Evolutionary conservation across 441 rosid genomes (phyloP), one percentile per base, ranked within the genome.

Genomic region (Adansonia rubrostipa): DNA sequence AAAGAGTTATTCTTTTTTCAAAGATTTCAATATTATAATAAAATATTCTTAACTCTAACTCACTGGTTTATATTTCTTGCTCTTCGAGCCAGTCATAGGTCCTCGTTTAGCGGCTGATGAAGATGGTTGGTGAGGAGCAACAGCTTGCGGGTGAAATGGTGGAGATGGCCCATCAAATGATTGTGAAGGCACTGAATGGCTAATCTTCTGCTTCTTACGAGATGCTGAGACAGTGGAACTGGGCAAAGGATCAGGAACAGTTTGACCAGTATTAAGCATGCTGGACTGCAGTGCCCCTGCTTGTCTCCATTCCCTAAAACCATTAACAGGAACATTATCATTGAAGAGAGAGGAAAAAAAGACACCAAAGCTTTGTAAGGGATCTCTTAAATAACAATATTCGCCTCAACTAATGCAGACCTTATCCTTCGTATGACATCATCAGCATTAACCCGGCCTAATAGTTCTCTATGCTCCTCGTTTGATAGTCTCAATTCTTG

Each of bases 391-490:
- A 78, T n/a, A 75, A 58, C 68, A 63, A 63, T 15, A 20, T 65
- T 60, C 15, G 51, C 13, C 45, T 66, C 75, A 45, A 57, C 14
- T 68, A 71, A 36, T 74, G 48, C 84, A 77, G 77, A 77, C 94
- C 91, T 89, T 87, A 91, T 88, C 80, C 88, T 87, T 11, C 77
- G 77, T 58, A 91, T 88, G 20, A 82, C 83, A 63, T 91, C 91
- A 75, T 91, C 94, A 0, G 85, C 84, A 71, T 91, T 91, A 53
- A 89, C 94, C 81, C 86, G 85, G 22, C 84, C 85, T 24, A 91
- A 80, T 79, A 91, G 91, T 82, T 91, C 92, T 75, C 94, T 84
- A 64, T 91, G 94, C 76, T 91, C 94, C 57, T 91, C 94, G 73
- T 87, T 86, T 0, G 92, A 85, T 63, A 91, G 76, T 77, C 91